Base-by-base conservation (phyloP, 176 grass and related monocot genomes). In the Oryza rufipogon region DNA sequence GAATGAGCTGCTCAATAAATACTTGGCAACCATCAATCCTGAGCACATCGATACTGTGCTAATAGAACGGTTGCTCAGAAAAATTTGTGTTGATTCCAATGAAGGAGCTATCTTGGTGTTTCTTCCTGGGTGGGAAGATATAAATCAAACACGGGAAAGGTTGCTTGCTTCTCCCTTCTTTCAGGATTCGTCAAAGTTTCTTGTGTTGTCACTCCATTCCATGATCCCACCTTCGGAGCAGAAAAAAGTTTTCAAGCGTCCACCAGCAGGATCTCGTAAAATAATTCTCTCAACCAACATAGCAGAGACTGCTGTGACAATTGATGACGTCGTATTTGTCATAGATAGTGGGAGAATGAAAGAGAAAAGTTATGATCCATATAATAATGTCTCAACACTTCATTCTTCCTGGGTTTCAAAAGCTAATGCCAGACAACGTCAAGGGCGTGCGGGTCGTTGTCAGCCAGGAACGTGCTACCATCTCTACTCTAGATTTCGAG, bases 231-330 rank as follows among this genome's bases (percentile, higher is more conserved):
- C 96, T 84, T 68, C 49, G 20, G 96, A 94, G 68, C 93, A 98
- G 80, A 98, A 90, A 87, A 98, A 98, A 48, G 96, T 95, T 80
- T 98, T 98, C 81, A 89, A 88, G 66, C 88, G 16, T 80, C 86
- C 93, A 76, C 83, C 91, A 13, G 69, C 61, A 68, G 91, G 93
- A 45, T 80, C 81, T 89, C 96, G 93, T 74, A 98, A 98, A 91
- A 98, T 98, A 81, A 95, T 98, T 89, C 83, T 98, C 71, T 98
- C 96, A 74, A 98, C 93, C 11, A 98, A 98, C 84, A 98, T 98
- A 75, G 91, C 96, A 45, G 96, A 98, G 91, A 98, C 93, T 70
- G 89, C 96, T 74, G 89, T 98, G 48, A 98, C 96, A 66, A 98
- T 98, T 87, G 93, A 98, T 90, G 96, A 98, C 86, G 80, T 98